Base-by-base conservation (phyloP, 78 protist genomes). In the Trichosphaerium sp. region DNA sequence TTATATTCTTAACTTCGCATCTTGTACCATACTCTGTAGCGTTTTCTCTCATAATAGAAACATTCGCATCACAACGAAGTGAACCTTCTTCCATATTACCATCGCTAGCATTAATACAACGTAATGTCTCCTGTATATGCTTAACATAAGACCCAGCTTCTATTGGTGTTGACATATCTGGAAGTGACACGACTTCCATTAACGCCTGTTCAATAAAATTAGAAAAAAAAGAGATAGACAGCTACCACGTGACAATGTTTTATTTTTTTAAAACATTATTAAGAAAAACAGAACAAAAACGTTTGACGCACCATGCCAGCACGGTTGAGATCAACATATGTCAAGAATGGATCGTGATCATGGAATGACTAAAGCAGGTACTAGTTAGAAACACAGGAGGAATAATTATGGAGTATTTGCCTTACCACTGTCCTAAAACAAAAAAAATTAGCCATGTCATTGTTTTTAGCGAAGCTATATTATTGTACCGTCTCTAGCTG, bases 261-360 rank as follows among this genome's bases (percentile, higher is more conserved):
- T n/a, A n/a, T n/a, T n/a, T n/a, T n/a, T n/a, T n/a, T n/a, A n/a
- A n/a, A n/a, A n/a, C n/a, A n/a, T n/a, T n/a, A n/a, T n/a, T n/a
- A n/a, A n/a, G n/a, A n/a, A n/a, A n/a, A n/a, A n/a, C n/a, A n/a
- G n/a, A n/a, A n/a, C n/a, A n/a, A n/a, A n/a, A n/a, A n/a, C n/a
- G n/a, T n/a, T n/a, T n/a, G n/a, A n/a, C n/a, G n/a, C n/a, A n/a
- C 85, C 25, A 68, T 35, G 39, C 94, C 94, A 1, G 91, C 89
- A 11, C 94, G 68, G 52, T 90, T 90, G 21, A 90, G 31, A 60
- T 90, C 92, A 4, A 90, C 70, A 10, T 81, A 52, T 14, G 75
- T 60, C 29, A 23, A 25, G 0, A 51, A 51, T 23, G 84, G 76
- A 40, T 58, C 57, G n/a, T 59, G 23, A 39, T 78, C 84, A 28